Base-by-base conservation (phyloP, 2,329 filamentous ascomycete genomes). In the Zasmidium angulare region DNA sequence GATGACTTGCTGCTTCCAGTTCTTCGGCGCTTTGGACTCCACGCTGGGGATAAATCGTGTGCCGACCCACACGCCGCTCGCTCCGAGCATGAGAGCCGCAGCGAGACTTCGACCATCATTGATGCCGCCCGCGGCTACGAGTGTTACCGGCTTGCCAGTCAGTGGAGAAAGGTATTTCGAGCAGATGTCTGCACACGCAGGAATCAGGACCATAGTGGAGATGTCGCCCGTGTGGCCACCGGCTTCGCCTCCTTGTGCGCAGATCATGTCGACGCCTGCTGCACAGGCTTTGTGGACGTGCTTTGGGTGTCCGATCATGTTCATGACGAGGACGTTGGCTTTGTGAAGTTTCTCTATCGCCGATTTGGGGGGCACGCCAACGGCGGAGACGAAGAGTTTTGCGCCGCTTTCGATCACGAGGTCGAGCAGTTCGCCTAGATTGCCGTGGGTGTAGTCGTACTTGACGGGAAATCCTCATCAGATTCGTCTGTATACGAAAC, bases 291-390 rank as follows among this genome's bases (percentile, higher is more conserved):
- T 98, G 78, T 91, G 85, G 63, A 96, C 93, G 80, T 98, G 93
- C 86, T 98, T 98, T 74, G 93, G 93, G 83, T 98, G 95, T 66
- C 93, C 93, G 74, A 98, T 91, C 93, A 98, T 98, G 86, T 98
- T 98, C 93, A 97, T 97, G 83, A 95, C 96, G 64, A 96, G 83
- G 66, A 98, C 85, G 66, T 92, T 92, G 71, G 86, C 81, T 73
- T 86, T 85, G 84, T 98, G 93, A 46, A 98, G 86, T 74, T 85
- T 89, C 66, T 98, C 91, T 70, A 98, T 91, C 58, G 96, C 88
- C 67, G 84, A 81, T 78, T 89, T 90, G 65, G 93, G 90, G 31
- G 93, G 92, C 0, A 14, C 97, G 89, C 93, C 93, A 74, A 98
- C 91, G 70, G 93, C 93, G 53, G 90, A 97, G 69, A 98, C 93